These are phyloP conservation scores for Discostella stelligeroides DNA, from an alignment of 108 stramenopile species.

Conservation along the genomic window DNA sequence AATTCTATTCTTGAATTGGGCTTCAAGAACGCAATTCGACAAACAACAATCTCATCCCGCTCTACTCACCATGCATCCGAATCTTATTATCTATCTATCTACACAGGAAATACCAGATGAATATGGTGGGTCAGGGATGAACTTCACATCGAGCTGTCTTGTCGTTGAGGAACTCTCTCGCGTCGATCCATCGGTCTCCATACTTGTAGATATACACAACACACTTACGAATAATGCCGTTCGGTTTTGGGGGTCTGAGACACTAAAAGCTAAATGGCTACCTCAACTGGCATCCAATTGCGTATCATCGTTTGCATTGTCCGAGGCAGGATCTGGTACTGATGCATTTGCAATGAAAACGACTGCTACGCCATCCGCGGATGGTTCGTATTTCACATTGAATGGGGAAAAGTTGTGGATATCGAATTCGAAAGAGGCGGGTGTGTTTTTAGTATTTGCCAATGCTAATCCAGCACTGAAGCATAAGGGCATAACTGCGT, in stretches of 20 bases:
- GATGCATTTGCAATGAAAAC: conserved; percentile 96
- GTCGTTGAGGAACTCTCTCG: conserved; percentile 93
- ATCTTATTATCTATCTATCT: conserved; percentile 13
- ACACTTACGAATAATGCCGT: conserved; percentile 95
- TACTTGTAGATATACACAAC: conserved; percentile 95
- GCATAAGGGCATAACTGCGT: conserved; percentile 96
- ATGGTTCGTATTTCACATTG: conserved; percentile 82
- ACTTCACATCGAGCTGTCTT: conserved; percentile 88
- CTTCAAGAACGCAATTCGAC: background rate
- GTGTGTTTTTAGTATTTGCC: conserved; percentile 92
- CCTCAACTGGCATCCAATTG: conserved; percentile 84
- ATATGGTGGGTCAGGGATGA: conserved; percentile 82
- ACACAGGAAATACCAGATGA: conserved; percentile 74
- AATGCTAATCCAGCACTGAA: conserved; percentile 82
- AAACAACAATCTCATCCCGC: background rate
- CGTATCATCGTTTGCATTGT: conserved; percentile 91
- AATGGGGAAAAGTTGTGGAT: conserved; percentile 96
- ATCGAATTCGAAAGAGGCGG: conserved; percentile 89
- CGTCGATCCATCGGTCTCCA: conserved; percentile 91
- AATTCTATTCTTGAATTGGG: background rate
- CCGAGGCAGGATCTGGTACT: conserved; percentile 85
- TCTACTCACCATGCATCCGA: background rate
- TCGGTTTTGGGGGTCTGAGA: conserved; percentile 87
- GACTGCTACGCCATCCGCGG: conserved; percentile 61
- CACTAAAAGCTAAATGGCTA: conserved; percentile 78